Evolutionary conservation across 768 basidiomycete genomes (phyloP).

Genomic region (Leucocoprinus leucothites): DNA sequence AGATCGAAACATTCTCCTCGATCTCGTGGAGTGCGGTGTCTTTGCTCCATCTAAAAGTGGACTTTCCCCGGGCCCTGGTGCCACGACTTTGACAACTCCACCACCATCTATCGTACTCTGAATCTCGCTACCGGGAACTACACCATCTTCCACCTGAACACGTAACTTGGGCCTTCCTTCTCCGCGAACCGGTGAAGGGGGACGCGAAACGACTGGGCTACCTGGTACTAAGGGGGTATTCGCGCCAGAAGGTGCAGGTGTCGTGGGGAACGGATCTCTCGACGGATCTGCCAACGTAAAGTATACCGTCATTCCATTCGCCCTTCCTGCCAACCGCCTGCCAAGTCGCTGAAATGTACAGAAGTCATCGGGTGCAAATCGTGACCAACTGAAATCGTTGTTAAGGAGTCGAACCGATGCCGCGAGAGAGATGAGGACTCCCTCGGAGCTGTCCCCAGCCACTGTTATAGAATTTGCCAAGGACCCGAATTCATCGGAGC

Average conservation of each 20-base stretch:
- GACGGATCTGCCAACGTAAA: constrained; percentile 63
- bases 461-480: constrained; percentile 27
- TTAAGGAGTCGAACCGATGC: constrained; percentile 49
- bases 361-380: constrained; percentile 60
- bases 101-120: background rate
- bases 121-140: background rate
- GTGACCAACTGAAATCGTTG: constrained; percentile 56
- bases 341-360: constrained; percentile 43
- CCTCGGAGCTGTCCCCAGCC: constrained; percentile 40
- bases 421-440: constrained; percentile 47
- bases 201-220: background rate
- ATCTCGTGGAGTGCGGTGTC: background rate
- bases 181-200: background rate
- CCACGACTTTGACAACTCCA: background rate
- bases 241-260: background rate
- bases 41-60: background rate
- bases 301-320: constrained; percentile 62
- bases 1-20: background rate
- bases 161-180: background rate
- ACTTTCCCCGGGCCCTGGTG: background rate
- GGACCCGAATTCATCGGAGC: constrained; percentile 35
- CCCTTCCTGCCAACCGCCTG: constrained; percentile 50
- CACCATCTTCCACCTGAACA: background rate
- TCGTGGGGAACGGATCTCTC: constrained; percentile 49
- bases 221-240: constrained; percentile 2